Base-by-base conservation (phyloP, 352 stramenopile genomes). In the Pythium periplocum region DNA sequence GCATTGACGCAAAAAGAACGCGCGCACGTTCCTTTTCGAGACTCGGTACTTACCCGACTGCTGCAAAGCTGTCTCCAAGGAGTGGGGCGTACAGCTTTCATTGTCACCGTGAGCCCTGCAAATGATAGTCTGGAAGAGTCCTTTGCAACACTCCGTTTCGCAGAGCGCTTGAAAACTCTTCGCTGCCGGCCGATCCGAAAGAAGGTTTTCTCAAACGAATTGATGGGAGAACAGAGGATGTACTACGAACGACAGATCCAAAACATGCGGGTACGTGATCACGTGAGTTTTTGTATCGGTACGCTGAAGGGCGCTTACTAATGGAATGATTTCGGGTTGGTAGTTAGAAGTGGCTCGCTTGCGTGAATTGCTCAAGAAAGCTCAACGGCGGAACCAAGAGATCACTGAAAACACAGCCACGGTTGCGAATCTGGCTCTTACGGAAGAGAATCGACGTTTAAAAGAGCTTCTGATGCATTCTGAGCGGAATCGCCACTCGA, bases 211-310 rank as follows among this genome's bases (percentile, higher is more conserved):
- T 69, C 68, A 33, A 86, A 60, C 38, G 75, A 87, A 49, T 50
- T 70, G 38, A 36, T 78, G 48, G 69, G 76, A 1, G 79, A 86
- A 12, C 74, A 86, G 57, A 64, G 78, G 2, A 32, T 73, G 5
- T 86, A 77, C 54, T 87, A 89, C 53, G 79, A 90, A 37, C 73
- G 72, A 4, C 79, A 87, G 53, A 86, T 90, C 52, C 73, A 79
- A 47, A 69, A 46, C 33, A 87, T 90, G 77, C 69, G 78, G 32
- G 77, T 88, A 64, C 45, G 64, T 48, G 12, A 26, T 26, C 17
- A 26, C 17, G 17, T 26, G 17, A 0, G 17, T 26, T 26, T 26
- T 26, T 26, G 17, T 26, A 26, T 26, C 17, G 17, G 17, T 26
- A 26, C 17, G 17, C 17, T 26, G 17, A 26, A 26, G 17, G 17